Conservation (phyloP, 176 grass and related monocot genomes). For the Aechmea fasciata region DNA sequence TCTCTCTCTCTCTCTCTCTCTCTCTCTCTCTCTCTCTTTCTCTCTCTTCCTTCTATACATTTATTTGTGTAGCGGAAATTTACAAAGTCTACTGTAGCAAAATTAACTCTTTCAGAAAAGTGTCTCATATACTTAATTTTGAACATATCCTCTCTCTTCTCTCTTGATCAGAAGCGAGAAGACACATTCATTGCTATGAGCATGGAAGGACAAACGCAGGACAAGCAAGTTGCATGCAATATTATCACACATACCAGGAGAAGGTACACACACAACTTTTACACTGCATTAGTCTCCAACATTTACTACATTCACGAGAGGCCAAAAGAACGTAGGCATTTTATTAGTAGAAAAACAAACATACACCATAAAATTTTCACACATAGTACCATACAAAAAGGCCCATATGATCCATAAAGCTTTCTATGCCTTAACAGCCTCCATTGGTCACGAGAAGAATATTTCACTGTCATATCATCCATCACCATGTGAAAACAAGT, state of each 20-base stretch:
- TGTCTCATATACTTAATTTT: too few relatives aligned
- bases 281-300: not conserved
- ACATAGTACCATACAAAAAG: conserved; percentile 8
- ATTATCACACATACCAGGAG: not conserved
- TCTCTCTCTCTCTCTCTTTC: too few relatives aligned
- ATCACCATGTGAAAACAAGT: not conserved
- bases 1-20: too few relatives aligned
- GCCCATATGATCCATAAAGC: not conserved
- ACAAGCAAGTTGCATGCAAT: conserved; percentile 1
- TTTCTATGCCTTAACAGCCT: conserved; percentile 2
- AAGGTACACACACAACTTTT: not conserved
- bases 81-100: too few relatives aligned
- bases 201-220: not conserved
- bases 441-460: conserved; percentile 9
- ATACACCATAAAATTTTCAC: not conserved
- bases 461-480: conserved; percentile 2
- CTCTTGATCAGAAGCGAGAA: too few relatives aligned
- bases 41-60: too few relatives aligned
- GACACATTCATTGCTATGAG: not conserved
- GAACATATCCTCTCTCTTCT: too few relatives aligned
- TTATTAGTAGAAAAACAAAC: not conserved
- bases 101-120: too few relatives aligned
- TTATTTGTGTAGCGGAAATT: too few relatives aligned
- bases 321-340: not conserved
- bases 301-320: not conserved